Evolutionary conservation across 1,139 yeast genomes (phyloP).

Genomic region (Pichia norvegensis): DNA sequence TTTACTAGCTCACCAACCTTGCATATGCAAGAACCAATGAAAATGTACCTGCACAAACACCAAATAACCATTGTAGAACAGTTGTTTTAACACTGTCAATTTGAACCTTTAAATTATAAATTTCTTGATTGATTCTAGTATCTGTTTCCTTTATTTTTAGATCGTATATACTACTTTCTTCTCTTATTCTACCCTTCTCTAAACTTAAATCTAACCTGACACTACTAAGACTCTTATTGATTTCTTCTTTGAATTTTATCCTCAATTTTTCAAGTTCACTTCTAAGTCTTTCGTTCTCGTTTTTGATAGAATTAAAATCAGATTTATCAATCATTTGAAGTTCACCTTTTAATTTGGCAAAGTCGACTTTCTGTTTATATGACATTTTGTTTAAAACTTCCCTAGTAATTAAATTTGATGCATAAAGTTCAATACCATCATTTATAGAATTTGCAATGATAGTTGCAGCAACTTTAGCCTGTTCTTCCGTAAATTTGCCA

Average conservation of each 20-base stretch:
- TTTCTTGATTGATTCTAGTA: slow-evolving; percentile 90
- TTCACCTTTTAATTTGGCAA: slow-evolving; percentile 89
- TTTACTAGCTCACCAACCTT: slow-evolving; percentile 56
- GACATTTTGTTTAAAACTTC: slow-evolving; percentile 78
- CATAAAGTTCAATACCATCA: slow-evolving; percentile 71
- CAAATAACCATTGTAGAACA: slow-evolving; percentile 96
- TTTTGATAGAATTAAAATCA: slow-evolving; percentile 72
- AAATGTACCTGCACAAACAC: slow-evolving; percentile 96
- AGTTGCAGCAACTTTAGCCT: slow-evolving; percentile 73
- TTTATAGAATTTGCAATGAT: slow-evolving; percentile 71
- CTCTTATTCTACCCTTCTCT: slow-evolving; percentile 92
- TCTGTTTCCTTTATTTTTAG: slow-evolving; percentile 91
- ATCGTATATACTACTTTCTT: slow-evolving; percentile 87
- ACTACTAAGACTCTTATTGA: slow-evolving; percentile 83
- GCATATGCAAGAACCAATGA: slow-evolving; percentile 89
- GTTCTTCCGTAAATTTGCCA: slow-evolving; percentile 61
- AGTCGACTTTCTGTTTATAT: slow-evolving; percentile 93
- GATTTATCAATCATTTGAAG: slow-evolving; percentile 80
- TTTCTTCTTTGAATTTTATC: slow-evolving; percentile 81
- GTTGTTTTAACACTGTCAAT: slow-evolving; percentile 92
- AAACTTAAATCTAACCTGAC: slow-evolving; percentile 83
- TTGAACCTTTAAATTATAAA: slow-evolving; percentile 89
- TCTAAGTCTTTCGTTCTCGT: slow-evolving; percentile 79
- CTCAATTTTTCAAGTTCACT: slow-evolving; percentile 83
- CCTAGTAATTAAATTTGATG: slow-evolving; percentile 70